phyloP scores from a whole-genome alignment of 2,329 filamentous ascomycete species.

The Herpotrichia juniperi region DNA sequence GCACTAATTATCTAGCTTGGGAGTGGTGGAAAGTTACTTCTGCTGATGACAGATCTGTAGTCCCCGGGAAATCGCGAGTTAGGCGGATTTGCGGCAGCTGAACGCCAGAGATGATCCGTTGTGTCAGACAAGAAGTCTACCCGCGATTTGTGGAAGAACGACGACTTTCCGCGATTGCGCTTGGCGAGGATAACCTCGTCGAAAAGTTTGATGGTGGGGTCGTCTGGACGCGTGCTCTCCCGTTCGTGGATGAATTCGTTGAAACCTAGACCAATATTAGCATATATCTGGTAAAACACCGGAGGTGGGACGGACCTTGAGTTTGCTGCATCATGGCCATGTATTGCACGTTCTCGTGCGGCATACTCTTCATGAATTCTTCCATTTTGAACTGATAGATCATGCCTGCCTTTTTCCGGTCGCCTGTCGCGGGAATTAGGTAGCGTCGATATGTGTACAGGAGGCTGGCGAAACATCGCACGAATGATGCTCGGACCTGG shows the following conservation, averaged over 20 bases:
- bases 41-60: slow-evolving; percentile 57
- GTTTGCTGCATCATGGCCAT: slow-evolving; percentile 68
- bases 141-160: slow-evolving; percentile 66
- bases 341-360: slow-evolving; percentile 68
- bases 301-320: slow-evolving; percentile 53
- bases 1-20: slow-evolving; percentile 53
- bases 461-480: slow-evolving; percentile 71
- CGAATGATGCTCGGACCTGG: slow-evolving; percentile 71
- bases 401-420: slow-evolving; percentile 67
- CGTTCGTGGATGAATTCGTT: slow-evolving; percentile 87
- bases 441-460: slow-evolving; percentile 73
- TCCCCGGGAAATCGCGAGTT: slow-evolving; percentile 61
- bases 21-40: slow-evolving; percentile 58
- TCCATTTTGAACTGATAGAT: slow-evolving; percentile 71
- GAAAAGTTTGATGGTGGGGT: slow-evolving; percentile 75
- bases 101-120: slow-evolving; percentile 80
- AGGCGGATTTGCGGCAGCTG: slow-evolving; percentile 63
- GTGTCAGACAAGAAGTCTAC: slow-evolving; percentile 71
- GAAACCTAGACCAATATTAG: slow-evolving; percentile 58
- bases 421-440: slow-evolving; percentile 63
- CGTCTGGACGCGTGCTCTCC: slow-evolving; percentile 67
- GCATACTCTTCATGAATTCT: slow-evolving; percentile 68
- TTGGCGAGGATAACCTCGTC: slow-evolving; percentile 86
- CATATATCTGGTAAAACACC: not conserved
- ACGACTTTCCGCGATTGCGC: slow-evolving; percentile 69